Percentiles rank a stretch among this genome's conserved stretches.
These are phyloP conservation scores for Heritiera littoralis DNA, from an alignment of 345 rosid genomes.

Conservation along the genomic window DNA sequence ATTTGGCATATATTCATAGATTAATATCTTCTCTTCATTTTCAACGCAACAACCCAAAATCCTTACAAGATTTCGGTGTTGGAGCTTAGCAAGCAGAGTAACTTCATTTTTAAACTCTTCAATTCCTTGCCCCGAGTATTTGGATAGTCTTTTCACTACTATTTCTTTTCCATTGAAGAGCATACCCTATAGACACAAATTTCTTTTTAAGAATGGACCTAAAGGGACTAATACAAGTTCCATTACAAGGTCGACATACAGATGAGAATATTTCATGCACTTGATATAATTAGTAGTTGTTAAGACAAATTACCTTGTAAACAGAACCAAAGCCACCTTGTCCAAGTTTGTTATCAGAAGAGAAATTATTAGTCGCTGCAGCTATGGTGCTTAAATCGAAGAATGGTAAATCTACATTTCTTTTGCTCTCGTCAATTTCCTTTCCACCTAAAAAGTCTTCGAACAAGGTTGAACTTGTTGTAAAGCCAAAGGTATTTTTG, in stretches of 20 bases:
- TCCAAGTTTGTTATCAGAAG: conserved; percentile 57
- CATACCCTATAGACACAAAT: conserved; percentile 36
- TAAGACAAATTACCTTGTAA: conserved; percentile 45
- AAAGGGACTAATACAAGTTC: not conserved
- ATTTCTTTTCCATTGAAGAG: conserved; percentile 45
- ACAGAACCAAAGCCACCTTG: conserved; percentile 77
- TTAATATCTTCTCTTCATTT: conserved; percentile 53
- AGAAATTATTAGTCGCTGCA: conserved; percentile 56
- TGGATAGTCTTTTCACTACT: conserved; percentile 54
- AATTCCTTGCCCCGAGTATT: conserved; percentile 51
- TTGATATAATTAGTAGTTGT: too few species aligned
- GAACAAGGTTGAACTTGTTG: conserved; percentile 24
- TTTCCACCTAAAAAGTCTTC: conserved; percentile 33
- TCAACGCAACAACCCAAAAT: conserved; percentile 65
- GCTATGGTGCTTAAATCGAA: conserved; percentile 49
- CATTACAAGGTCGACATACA: not conserved
- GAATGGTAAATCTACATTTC: conserved; percentile 43
- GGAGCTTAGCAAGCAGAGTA: conserved; percentile 50
- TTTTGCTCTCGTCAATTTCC: conserved; percentile 37
- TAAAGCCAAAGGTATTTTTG: conserved; percentile 16
- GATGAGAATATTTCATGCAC: not conserved
- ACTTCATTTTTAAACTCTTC: conserved; percentile 54
- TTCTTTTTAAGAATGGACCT: not conserved
- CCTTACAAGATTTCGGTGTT: conserved; percentile 73
- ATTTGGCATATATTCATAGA: conserved; percentile 68